A percentile compares a stretch with the other conserved stretches of the same genome.
These are phyloP conservation scores for Sclerotinia sclerotiorum DNA, from an alignment of 2,329 filamentous ascomycete genomes.

Conservation along the genomic window DNA sequence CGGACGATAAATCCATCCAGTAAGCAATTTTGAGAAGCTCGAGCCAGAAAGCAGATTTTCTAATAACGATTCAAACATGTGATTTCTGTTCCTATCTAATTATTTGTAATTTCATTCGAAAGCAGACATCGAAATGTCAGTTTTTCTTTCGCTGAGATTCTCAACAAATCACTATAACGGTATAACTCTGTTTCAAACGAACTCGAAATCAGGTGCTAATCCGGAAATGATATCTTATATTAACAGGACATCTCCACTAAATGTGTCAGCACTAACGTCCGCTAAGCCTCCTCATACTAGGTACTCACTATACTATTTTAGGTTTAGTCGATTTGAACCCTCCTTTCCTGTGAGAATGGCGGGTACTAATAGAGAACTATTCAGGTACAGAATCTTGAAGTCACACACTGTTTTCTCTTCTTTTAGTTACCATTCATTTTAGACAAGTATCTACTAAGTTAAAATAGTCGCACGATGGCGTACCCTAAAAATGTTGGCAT, in stretches of 20 bases:
- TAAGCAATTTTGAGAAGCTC: no score
- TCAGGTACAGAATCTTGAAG: not conserved
- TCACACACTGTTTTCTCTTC: not conserved
- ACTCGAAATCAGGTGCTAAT: not conserved
- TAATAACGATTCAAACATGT: not conserved
- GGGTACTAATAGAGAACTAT: not conserved
- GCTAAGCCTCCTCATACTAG: not conserved
- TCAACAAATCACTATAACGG: no score
- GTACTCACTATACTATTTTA: not conserved
- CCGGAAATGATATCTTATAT: not conserved
- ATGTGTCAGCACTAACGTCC: not conserved
- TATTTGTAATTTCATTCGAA: not conserved
- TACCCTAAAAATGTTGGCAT: constrained; percentile 87
- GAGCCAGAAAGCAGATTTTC: no score
- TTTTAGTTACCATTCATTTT: not conserved
- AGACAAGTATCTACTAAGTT: not conserved
- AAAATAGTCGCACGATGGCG: constrained; percentile 38
- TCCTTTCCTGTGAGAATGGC: not conserved
- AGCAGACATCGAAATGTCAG: not conserved
- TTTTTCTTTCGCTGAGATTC: not conserved
- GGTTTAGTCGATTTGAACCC: not conserved
- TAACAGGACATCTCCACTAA: not conserved
- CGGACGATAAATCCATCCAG: no score
- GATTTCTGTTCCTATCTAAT: no score
- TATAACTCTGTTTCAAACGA: not conserved